Base-by-base conservation (phyloP, 345 rosid genomes). In the Atalantia buxifolia region DNA sequence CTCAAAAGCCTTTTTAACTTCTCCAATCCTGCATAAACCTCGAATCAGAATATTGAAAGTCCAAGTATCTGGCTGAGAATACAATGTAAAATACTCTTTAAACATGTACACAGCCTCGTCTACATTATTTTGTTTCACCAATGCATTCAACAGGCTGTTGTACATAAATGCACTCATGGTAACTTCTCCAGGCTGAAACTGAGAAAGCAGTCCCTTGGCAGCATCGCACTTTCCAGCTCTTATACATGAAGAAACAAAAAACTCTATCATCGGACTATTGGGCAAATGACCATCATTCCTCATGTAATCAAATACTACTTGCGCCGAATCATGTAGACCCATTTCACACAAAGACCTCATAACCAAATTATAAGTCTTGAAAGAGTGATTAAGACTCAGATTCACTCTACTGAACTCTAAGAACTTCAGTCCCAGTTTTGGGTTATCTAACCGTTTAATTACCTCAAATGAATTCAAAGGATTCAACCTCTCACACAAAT, bases 21-120 rank as follows among this genome's bases (percentile, higher is more conserved):
- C 89, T 40, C 88, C 87, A 42, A 80, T 27, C 24, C 84, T 73
- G 80, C 96, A 91, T 64, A 93, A 87, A 81, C 97, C 98, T 65
- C 82, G 82, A 27, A 95, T 90, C 72, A 93, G 80, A 82, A 93
- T 92, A 83, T 95, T 95, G 70, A 92, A 89, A 18, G 94, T 90
- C 85, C 96, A 85, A 13, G 92, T 83, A 81, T 92, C 93, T 2
- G 86, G 88, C 59, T 81, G 81, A 64, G 84, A 86, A 9, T 82
- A 82, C 72, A 77, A 86, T 25, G 76, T 80, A 76, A 87, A 66
- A 81, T 85, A 80, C 61, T 88, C 85, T 72, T 85, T 78, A 72
- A 90, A 89, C 55, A 93, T 50, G 45, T 76, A 66, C 56, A 95
- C 62, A 0, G 99, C 98, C 76, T 89, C 93, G 5, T 85, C 86